Conservation (phyloP, 2,329 filamentous ascomycete species). For the Penicillium vulpinum region DNA sequence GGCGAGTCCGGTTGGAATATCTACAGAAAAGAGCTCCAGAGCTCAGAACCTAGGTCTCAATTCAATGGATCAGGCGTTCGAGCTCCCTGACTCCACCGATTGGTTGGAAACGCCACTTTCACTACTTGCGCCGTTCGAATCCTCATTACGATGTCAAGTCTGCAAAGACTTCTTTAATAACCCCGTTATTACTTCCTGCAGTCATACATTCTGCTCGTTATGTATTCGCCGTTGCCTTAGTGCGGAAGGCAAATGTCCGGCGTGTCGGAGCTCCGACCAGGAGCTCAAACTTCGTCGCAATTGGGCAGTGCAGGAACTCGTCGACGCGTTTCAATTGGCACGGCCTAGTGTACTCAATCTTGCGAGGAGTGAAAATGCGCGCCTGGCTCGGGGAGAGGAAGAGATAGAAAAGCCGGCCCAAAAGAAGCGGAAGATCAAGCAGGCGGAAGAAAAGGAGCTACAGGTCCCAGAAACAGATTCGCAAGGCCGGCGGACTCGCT, state of each 20-base stretch:
- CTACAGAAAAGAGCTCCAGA: neutral
- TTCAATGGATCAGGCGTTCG: conserved; percentile 39
- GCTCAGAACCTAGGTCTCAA: neutral
- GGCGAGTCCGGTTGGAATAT: neutral
- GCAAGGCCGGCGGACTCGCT: conserved; percentile 39
- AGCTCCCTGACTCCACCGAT: conserved; percentile 49
- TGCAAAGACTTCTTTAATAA: conserved; percentile 97
- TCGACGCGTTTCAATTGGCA: conserved; percentile 71
- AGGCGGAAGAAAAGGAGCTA: conserved; percentile 39
- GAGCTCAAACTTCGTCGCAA: conserved; percentile 83
- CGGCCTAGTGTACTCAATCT: conserved; percentile 64
- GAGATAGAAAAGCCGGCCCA: conserved; percentile 26
- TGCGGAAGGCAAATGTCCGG: conserved; percentile 80
- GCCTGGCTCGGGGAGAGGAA: conserved; percentile 52
- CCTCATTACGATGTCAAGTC: conserved; percentile 87
- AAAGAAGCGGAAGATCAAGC: conserved; percentile 40
- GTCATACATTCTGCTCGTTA: conserved; percentile 93
- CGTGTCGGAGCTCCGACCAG: conserved; percentile 77
- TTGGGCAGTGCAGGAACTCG: conserved; percentile 79
- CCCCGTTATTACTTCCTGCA: conserved; percentile 92
- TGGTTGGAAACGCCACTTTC: conserved; percentile 51
- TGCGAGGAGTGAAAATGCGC: conserved; percentile 57
- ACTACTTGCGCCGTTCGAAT: conserved; percentile 62
- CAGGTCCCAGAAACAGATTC: conserved; percentile 32
- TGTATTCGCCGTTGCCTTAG: conserved; percentile 88